Evolutionary conservation across 345 rosid genomes (phyloP).

Genomic region (Citrus maxima): DNA sequence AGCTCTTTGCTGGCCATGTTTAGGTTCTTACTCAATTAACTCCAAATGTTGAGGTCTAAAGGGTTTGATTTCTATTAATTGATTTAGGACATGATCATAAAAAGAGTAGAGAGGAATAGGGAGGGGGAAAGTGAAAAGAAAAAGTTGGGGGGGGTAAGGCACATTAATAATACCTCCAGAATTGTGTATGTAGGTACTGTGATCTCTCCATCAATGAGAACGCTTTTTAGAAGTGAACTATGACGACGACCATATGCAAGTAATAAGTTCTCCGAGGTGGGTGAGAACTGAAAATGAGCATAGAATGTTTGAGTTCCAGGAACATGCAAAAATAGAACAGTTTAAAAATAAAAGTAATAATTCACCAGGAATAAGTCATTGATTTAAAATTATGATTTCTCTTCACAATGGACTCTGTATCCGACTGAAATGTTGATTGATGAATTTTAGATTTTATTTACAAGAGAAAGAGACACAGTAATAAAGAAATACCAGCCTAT

Average conservation of each 20-base stretch:
- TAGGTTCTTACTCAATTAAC: not conserved
- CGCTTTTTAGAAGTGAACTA: conserved; percentile 79
- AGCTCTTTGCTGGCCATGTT: not conserved
- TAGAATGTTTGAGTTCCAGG: not conserved
- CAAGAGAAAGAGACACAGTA: not conserved
- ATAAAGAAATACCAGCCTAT: not conserved
- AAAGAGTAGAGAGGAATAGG: not conserved
- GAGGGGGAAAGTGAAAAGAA: not conserved
- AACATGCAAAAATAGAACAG: not conserved
- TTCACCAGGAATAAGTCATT: no score
- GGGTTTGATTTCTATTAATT: not conserved
- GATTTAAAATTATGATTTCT: not conserved
- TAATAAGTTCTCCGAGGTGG: conserved; percentile 88
- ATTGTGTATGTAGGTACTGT: conserved; percentile 82
- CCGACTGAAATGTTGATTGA: not conserved
- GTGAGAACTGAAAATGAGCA: conserved; percentile 77
- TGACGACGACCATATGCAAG: conserved; percentile 98
- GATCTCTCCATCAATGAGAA: conserved; percentile 79
- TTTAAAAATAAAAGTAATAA: no score
- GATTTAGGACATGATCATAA: not conserved
- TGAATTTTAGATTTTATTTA: not conserved
- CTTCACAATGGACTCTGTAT: not conserved
- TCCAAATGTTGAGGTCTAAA: not conserved
- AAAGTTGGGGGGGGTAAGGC: no score
- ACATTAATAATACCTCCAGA: conserved; percentile 57